Percentiles rank a stretch among this genome's conserved stretches.
Conservation (phyloP, 805 yeast species). For the Cyberlindnera maclurae region DNA sequence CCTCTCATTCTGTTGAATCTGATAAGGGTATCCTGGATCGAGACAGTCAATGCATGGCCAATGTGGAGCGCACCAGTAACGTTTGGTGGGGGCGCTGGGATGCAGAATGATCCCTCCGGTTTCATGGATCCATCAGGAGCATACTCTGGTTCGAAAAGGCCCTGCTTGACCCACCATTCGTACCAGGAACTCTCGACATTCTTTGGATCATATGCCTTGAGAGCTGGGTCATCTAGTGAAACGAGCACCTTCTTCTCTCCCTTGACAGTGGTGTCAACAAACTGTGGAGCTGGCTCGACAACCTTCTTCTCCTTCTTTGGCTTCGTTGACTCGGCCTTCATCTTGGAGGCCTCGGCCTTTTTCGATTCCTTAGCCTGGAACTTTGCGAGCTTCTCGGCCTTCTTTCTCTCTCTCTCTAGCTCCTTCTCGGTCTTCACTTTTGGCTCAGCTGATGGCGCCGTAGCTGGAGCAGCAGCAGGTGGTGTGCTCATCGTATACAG, state of each 20-base stretch:
- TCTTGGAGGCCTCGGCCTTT: slow-evolving; percentile 45
- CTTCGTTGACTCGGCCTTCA: slow-evolving; percentile 32
- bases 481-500: slow-evolving; percentile 9
- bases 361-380: slow-evolving; percentile 79
- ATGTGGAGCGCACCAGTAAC: slow-evolving; percentile 98
- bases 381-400: slow-evolving; percentile 83
- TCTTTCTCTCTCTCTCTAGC: slow-evolving; percentile 78
- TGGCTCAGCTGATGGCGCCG: no score
- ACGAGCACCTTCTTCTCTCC: slow-evolving; percentile 89
- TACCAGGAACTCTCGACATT: slow-evolving; percentile 97
- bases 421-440: slow-evolving; percentile 69
- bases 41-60: slow-evolving; percentile 94
- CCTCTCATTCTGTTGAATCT: slow-evolving; percentile 97
- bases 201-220: slow-evolving; percentile 89
- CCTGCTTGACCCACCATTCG: slow-evolving; percentile 90
- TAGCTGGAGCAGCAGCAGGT: slow-evolving; percentile 9
- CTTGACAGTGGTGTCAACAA: slow-evolving; percentile 70
- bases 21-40: slow-evolving; percentile 89
- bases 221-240: slow-evolving; percentile 85
- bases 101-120: slow-evolving; percentile 79
- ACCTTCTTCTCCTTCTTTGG: slow-evolving; percentile 67
- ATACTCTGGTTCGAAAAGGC: slow-evolving; percentile 83
- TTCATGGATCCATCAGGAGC: slow-evolving; percentile 64
- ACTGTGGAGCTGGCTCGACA: slow-evolving; percentile 75
- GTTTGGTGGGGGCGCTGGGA: slow-evolving; percentile 99